Evolutionary conservation across 2,329 filamentous ascomycete genomes (phyloP).

Genomic region (Epichloe bromicola): DNA sequence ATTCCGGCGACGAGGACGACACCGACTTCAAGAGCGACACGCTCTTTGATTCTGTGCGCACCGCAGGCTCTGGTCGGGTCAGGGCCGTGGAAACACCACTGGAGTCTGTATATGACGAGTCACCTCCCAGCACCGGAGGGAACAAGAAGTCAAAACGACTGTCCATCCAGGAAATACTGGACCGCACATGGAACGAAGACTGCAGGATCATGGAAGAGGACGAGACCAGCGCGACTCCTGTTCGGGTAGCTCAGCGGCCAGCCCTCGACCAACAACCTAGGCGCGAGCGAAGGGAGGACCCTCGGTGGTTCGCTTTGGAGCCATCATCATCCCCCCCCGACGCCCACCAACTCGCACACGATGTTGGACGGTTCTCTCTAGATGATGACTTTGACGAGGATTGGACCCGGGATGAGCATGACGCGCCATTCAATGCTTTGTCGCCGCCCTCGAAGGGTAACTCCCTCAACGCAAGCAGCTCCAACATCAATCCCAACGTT

Average conservation of each 20-base stretch:
- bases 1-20: constrained; percentile 63
- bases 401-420: constrained; percentile 43
- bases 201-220: constrained; percentile 51
- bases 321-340: constrained; percentile 6
- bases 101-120: constrained; percentile 73
- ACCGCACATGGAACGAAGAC: constrained; percentile 39
- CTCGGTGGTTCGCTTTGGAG: neutral
- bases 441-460: constrained; percentile 40
- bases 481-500: constrained; percentile 36
- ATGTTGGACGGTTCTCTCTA: constrained; percentile 39
- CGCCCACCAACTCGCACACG: constrained; percentile 12
- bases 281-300: constrained; percentile 1
- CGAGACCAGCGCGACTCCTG: constrained; percentile 40
- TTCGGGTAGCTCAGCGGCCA: constrained; percentile 24
- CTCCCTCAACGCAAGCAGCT: constrained; percentile 38
- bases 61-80: constrained; percentile 52
- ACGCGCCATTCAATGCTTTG: constrained; percentile 39
- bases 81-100: constrained; percentile 57
- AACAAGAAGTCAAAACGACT: constrained; percentile 40
- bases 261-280: constrained; percentile 6
- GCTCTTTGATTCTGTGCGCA: constrained; percentile 64
- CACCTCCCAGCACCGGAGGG: constrained; percentile 46
- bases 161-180: constrained; percentile 47
- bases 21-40: constrained; percentile 69
- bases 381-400: constrained; percentile 52